Evolutionary conservation across 2,329 filamentous ascomycete species (phyloP).

Genomic region (Epichloe hybrida): DNA sequence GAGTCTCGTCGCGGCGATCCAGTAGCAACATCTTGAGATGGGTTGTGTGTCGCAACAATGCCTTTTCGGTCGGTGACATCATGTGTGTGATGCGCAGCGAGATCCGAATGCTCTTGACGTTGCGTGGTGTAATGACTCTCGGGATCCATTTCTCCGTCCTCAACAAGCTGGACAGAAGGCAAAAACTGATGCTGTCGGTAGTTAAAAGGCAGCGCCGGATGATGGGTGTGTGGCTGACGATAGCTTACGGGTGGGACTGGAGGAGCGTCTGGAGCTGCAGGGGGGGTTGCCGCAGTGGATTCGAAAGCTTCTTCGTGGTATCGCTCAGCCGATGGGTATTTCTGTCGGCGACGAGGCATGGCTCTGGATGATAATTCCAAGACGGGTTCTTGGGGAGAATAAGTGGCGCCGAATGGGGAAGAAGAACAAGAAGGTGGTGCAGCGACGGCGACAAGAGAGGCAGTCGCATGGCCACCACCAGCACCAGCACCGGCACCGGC

Average conservation of each 20-base stretch:
- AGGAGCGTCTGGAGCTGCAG: constrained; percentile 47
- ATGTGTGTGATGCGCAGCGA: constrained; percentile 8
- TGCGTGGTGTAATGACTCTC: constrained; percentile 14
- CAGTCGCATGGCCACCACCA: neutral
- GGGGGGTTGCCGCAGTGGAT: constrained; percentile 21
- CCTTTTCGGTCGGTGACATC: constrained; percentile 12
- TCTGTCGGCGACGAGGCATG: constrained; percentile 5
- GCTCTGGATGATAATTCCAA: constrained; percentile 15
- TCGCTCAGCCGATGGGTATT: constrained; percentile 18
- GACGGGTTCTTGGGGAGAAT: constrained; percentile 20
- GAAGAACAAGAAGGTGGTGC: neutral
- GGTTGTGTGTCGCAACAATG: constrained; percentile 5
- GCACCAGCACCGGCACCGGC: neutral
- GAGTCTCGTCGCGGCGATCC: constrained; percentile 25
- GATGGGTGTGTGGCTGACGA: constrained; percentile 29
- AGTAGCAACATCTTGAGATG: constrained; percentile 10
- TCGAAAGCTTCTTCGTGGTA: constrained; percentile 18
- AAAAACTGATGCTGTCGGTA: neutral
- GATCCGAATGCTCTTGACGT: constrained; percentile 2
- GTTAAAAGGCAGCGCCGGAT: constrained; percentile 13
- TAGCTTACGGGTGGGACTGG: constrained; percentile 45
- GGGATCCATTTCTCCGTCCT: constrained; percentile 13
- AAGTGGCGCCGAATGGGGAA: neutral
- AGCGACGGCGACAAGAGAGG: too few species aligned
- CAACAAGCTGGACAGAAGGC: neutral